Evolutionary conservation across 2,329 filamentous ascomycete genomes (phyloP).

Genomic region (Cladosporium sp.): DNA sequence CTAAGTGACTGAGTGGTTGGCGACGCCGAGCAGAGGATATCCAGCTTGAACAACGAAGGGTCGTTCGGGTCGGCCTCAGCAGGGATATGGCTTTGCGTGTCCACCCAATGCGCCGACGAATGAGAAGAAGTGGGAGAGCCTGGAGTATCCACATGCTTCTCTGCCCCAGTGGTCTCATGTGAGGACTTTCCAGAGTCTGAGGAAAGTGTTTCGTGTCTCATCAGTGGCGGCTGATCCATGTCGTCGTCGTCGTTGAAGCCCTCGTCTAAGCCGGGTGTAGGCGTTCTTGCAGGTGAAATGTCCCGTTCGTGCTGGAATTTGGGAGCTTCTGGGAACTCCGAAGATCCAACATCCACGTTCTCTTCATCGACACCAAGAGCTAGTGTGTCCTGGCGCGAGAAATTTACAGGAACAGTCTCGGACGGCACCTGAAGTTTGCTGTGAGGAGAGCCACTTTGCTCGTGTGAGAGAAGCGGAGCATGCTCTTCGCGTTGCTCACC

Average conservation of each 20-base stretch:
- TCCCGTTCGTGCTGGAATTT: conserved; percentile 8
- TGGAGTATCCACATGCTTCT: not conserved
- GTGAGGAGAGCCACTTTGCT: conserved; percentile 15
- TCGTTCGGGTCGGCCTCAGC: conserved; percentile 26
- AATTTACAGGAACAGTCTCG: conserved; percentile 1
- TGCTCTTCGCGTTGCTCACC: conserved; percentile 12
- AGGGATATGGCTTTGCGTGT: not conserved
- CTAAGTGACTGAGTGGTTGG: conserved; percentile 10
- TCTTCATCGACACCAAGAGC: conserved; percentile 10
- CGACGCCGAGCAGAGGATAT: conserved; percentile 1
- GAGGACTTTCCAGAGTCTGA: not conserved
- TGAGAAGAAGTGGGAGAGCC: not conserved
- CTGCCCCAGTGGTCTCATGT: not conserved
- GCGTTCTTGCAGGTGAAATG: not conserved
- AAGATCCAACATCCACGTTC: not conserved
- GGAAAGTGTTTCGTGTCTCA: conserved; percentile 29
- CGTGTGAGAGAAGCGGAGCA: conserved; percentile 33
- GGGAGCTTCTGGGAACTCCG: not conserved
- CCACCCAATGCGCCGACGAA: not conserved
- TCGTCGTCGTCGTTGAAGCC: conserved; percentile 25
- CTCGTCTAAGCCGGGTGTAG: conserved; percentile 8
- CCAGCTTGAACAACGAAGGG: conserved; percentile 19
- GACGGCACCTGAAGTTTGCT: not conserved
- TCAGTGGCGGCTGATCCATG: conserved; percentile 26
- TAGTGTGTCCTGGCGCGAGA: conserved; percentile 21